Conservation (phyloP, 2,329 filamentous ascomycete species). For the Myriosclerotinia duriaeana region DNA sequence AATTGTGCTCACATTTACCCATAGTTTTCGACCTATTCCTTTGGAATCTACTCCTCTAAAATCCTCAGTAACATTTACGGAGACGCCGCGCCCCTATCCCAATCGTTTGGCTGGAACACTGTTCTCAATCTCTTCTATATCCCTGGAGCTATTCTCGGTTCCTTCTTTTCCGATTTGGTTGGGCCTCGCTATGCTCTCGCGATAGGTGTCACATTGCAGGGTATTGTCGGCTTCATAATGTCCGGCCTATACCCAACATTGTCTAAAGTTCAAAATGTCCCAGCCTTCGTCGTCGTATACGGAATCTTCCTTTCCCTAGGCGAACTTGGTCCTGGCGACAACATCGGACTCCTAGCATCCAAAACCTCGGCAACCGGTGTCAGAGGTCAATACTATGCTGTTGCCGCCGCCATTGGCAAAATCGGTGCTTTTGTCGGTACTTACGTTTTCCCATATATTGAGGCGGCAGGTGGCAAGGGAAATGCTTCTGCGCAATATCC, state of each 20-base stretch:
- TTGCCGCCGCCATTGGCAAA: constrained; percentile 72
- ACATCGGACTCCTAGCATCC: constrained; percentile 82
- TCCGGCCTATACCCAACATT: constrained; percentile 72
- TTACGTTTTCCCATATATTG: constrained; percentile 75
- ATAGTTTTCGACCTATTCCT: constrained; percentile 77
- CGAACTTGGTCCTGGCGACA: constrained; percentile 84
- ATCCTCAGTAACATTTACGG: constrained; percentile 69
- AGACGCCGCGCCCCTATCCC: constrained; percentile 62
- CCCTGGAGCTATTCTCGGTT: constrained; percentile 76
- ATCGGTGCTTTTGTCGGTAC: constrained; percentile 83
- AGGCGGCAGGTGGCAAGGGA: constrained; percentile 57
- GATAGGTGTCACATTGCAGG: constrained; percentile 69
- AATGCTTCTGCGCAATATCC: constrained; percentile 74
- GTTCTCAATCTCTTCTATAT: constrained; percentile 88
- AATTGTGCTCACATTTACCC: constrained; percentile 28
- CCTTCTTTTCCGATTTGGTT: constrained; percentile 73
- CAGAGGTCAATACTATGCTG: constrained; percentile 73
- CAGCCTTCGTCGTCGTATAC: constrained; percentile 75
- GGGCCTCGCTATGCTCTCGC: constrained; percentile 75
- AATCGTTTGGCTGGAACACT: constrained; percentile 83
- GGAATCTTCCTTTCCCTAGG: constrained; percentile 75
- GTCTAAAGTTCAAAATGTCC: constrained; percentile 65
- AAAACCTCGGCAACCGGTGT: constrained; percentile 88
- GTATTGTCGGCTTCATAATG: constrained; percentile 84
- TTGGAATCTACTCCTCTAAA: constrained; percentile 78